Conservation (phyloP, 2,329 filamentous ascomycete species). For the Alternaria dauci region DNA sequence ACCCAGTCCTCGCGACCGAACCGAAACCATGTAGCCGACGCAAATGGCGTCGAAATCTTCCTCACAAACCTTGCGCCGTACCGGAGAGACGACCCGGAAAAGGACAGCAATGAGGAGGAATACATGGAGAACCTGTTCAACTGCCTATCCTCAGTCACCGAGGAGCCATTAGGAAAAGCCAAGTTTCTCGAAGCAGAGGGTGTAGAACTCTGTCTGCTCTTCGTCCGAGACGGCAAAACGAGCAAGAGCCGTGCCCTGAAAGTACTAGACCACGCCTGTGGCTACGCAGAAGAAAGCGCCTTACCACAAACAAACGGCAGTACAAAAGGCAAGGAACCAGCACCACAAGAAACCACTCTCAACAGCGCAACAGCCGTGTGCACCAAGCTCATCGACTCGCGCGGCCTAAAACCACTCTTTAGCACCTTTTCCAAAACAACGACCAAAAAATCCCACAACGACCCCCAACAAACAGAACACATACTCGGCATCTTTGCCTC, state of each 20-base stretch:
- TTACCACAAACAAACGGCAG: constrained; percentile 25
- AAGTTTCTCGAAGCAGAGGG: constrained; percentile 92
- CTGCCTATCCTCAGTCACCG: constrained; percentile 79
- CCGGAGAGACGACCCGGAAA: constrained; percentile 83
- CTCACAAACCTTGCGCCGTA: constrained; percentile 87
- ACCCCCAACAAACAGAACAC: constrained; percentile 75
- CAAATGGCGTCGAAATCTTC: constrained; percentile 79
- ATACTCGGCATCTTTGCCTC: constrained; percentile 85
- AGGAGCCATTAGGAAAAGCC: constrained; percentile 76
- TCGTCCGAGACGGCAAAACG: constrained; percentile 88
- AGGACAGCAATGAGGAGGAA: constrained; percentile 89
- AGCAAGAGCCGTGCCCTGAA: constrained; percentile 80
- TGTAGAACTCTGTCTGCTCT: constrained; percentile 87
- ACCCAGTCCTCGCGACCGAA: constrained; percentile 77
- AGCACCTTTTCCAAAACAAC: constrained; percentile 78
- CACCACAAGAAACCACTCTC: constrained; percentile 16
- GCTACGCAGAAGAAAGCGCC: constrained; percentile 55
- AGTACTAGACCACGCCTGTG: constrained; percentile 82
- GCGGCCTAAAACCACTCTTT: constrained; percentile 85
- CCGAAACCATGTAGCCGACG: constrained; percentile 66
- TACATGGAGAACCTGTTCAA: constrained; percentile 96
- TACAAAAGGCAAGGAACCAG: constrained; percentile 27
- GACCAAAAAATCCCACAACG: constrained; percentile 74
- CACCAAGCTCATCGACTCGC: constrained; percentile 78
- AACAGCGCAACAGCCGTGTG: constrained; percentile 69